Conservation (phyloP, 1,284 basidiomycete species). For the Irpex sp. region DNA sequence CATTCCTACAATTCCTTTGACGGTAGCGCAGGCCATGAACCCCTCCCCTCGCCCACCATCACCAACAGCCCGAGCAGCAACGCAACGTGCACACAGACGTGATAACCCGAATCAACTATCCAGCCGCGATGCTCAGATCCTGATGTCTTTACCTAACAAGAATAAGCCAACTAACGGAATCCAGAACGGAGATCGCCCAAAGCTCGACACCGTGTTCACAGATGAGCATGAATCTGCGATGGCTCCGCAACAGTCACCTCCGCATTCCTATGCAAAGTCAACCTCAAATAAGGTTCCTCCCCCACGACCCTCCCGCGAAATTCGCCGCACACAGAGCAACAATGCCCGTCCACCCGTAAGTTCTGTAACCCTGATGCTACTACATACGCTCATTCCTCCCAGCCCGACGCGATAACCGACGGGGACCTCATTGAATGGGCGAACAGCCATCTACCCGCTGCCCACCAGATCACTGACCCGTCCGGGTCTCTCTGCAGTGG, state of each 20-base stretch:
- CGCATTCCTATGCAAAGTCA: constrained; percentile 11
- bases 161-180: constrained; percentile 34
- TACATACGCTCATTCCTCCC: constrained; percentile 8
- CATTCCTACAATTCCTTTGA: constrained; percentile 93
- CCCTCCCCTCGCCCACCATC: constrained; percentile 94
- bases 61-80: constrained; percentile 82
- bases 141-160: constrained; percentile 62
- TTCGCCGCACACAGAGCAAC: constrained; percentile 33
- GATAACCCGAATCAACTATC: constrained; percentile 92
- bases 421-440: constrained; percentile 78
- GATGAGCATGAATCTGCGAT: constrained; percentile 31
- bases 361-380: constrained; percentile 5
- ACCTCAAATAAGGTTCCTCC: constrained; percentile 34
- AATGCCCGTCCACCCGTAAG: constrained; percentile 18
- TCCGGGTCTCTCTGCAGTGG: constrained; percentile 55
- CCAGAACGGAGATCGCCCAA: constrained; percentile 36
- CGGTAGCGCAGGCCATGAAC: constrained; percentile 94
- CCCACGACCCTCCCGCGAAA: constrained; percentile 61
- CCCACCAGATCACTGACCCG: constrained; percentile 58
- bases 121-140: constrained; percentile 77
- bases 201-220: constrained; percentile 55
- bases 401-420: constrained; percentile 36
- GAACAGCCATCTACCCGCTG: constrained; percentile 73
- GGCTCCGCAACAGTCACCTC: constrained; percentile 16
- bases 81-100: constrained; percentile 83